phyloP scores from a whole-genome alignment of 2,329 filamentous ascomycete genomes.

The Arthrobotrys sinensis region DNA sequence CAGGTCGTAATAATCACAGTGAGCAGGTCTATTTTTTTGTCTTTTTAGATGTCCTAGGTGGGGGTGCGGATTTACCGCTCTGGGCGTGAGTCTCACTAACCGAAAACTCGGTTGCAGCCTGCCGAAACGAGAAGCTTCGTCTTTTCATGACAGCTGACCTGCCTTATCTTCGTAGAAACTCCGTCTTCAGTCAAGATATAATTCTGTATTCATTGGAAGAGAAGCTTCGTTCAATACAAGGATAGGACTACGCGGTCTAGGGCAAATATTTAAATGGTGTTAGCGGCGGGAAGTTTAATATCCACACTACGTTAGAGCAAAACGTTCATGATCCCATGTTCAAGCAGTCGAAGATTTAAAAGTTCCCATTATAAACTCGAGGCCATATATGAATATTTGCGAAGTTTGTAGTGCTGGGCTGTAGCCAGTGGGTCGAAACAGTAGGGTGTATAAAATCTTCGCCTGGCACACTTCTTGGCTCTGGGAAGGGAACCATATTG shows the following conservation, averaged over 20 bases:
- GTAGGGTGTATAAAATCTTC: too few relatives aligned
- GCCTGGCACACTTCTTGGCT: too few relatives aligned
- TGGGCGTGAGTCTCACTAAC: conserved; percentile 13
- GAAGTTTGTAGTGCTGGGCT: too few relatives aligned
- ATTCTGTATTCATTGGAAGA: not conserved
- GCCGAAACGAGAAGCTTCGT: conserved; percentile 25
- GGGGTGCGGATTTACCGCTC: conserved; percentile 13
- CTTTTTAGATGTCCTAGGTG: not conserved
- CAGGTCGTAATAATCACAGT: not conserved
- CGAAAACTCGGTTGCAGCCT: conserved; percentile 9
- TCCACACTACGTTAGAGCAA: too few relatives aligned
- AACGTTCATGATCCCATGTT: not conserved
- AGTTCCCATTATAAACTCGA: not conserved
- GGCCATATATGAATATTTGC: not conserved
- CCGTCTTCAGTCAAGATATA: not conserved
- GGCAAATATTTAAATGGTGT: not conserved
- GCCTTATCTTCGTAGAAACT: not conserved
- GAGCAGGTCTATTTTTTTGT: not conserved
- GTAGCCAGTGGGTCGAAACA: too few relatives aligned
- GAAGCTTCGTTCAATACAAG: not conserved
- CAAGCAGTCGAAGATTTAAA: not conserved
- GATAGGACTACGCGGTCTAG: not conserved
- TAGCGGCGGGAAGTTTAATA: conserved; percentile 15
- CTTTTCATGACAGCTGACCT: not conserved
- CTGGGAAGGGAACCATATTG: too few relatives aligned